Percentiles rank a stretch among this genome's conserved stretches.
Evolutionary conservation across 1,139 yeast species (phyloP).

Genomic region (Blastobotrys malaysiensis): DNA sequence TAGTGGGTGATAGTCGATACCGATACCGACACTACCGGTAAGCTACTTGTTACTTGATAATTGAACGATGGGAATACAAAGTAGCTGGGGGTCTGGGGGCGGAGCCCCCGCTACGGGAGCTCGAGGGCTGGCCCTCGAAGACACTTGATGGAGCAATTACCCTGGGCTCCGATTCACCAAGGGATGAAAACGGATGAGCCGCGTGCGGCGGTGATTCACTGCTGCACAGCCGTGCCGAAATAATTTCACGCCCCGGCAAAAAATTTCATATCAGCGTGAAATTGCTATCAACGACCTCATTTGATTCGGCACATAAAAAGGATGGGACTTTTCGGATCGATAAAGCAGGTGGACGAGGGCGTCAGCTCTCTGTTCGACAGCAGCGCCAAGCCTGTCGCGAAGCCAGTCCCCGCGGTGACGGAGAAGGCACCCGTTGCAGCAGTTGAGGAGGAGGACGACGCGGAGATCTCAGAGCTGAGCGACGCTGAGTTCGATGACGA

Average conservation of each 20-base stretch:
- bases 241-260: neutral
- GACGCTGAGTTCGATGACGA: conserved; percentile 26
- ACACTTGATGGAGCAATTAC: too few relatives aligned
- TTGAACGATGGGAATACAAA: too few relatives aligned
- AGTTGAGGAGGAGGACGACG: conserved; percentile 23
- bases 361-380: conserved; percentile 24
- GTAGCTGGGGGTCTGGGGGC: too few relatives aligned
- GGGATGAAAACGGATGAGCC: too few relatives aligned
- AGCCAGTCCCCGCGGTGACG: conserved; percentile 18
- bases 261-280: neutral
- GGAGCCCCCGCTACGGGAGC: too few relatives aligned
- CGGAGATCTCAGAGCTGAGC: conserved; percentile 19
- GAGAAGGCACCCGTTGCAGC: conserved; percentile 19
- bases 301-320: neutral
- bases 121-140: too few relatives aligned
- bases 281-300: conserved; percentile 3
- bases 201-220: neutral
- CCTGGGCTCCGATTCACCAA: too few relatives aligned
- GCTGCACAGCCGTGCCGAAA: neutral
- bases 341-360: conserved; percentile 14
- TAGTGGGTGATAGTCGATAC: too few relatives aligned
- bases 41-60: too few relatives aligned
- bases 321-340: conserved; percentile 9
- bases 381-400: conserved; percentile 29
- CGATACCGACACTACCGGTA: too few relatives aligned